Percentiles rank a stretch among this genome's conserved stretches.
These are phyloP conservation scores for Solanum corneliomulleri DNA, from an alignment of 257 asterid genomes.

Conservation along the genomic window DNA sequence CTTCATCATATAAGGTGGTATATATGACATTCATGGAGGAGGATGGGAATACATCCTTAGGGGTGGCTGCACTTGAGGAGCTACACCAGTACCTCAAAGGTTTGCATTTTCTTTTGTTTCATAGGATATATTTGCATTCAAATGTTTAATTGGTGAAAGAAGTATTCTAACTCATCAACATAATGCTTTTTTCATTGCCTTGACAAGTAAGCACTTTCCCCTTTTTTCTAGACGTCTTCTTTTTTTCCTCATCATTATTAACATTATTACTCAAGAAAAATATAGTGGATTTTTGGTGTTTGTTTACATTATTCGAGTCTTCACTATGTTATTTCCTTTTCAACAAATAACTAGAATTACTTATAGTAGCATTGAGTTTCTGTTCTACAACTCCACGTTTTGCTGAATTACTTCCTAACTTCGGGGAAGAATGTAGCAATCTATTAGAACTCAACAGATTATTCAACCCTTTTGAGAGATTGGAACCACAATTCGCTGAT, in stretches of 20 bases:
- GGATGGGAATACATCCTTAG: too few relatives aligned
- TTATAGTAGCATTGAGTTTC: slow-evolving; percentile 16
- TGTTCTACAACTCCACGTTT: slow-evolving; percentile 35
- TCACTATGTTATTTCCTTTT: slow-evolving; percentile 42
- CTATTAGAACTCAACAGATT: slow-evolving; percentile 16
- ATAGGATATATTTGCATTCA: slow-evolving; percentile 48
- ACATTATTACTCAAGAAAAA: slow-evolving; percentile 5
- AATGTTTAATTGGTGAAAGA: slow-evolving; percentile 19
- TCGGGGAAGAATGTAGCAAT: slow-evolving; percentile 32
- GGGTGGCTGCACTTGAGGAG: too few relatives aligned
- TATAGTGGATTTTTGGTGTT: slow-evolving; percentile 27
- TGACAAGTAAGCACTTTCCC: slow-evolving; percentile 47
- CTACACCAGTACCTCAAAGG: too few relatives aligned
- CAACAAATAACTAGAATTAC: slow-evolving; percentile 11
- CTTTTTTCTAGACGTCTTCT: slow-evolving; percentile 44
- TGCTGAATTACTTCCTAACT: slow-evolving; percentile 18
- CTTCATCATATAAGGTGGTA: too few relatives aligned
- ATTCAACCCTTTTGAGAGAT: not conserved
- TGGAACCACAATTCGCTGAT: slow-evolving; percentile 34
- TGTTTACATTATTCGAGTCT: slow-evolving; percentile 16
- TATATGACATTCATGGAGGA: too few relatives aligned
- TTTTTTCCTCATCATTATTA: slow-evolving; percentile 52
- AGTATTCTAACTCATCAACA: too few relatives aligned
- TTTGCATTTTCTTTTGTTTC: slow-evolving; percentile 41
- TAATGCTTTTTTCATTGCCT: not conserved